Conservation (phyloP, 192 early-diverging fungal species). For the Globomyces pollinis-pini region DNA sequence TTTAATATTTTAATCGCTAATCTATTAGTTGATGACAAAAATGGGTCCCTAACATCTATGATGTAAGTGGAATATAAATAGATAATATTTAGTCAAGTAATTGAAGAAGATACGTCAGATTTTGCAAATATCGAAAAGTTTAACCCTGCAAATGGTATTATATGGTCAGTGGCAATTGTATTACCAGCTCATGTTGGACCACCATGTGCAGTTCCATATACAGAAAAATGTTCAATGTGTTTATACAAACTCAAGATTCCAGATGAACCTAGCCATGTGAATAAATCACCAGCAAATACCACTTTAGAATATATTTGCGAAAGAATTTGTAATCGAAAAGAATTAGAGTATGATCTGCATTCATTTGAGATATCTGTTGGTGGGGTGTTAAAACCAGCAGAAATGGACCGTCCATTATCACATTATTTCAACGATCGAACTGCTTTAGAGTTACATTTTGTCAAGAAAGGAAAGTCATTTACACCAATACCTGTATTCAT, state of each 20-base stretch:
- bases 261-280: neutral
- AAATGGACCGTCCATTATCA: conserved; percentile 38
- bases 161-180: neutral
- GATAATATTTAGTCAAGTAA: neutral
- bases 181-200: neutral
- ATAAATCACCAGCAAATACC: neutral
- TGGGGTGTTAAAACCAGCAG: conserved; percentile 5
- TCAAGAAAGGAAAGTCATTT: conserved; percentile 43
- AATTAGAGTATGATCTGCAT: neutral
- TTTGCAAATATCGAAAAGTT: neutral
- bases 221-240: neutral
- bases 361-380: neutral
- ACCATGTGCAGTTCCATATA: neutral
- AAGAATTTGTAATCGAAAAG: conserved; percentile 4
- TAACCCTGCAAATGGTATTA: conserved; percentile 1
- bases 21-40: no score
- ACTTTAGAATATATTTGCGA: conserved; percentile 7
- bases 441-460: conserved; percentile 29
- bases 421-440: conserved; percentile 23
- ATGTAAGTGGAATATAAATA: neutral
- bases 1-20: no score
- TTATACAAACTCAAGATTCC: neutral
- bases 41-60: no score
- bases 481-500: conserved; percentile 38
- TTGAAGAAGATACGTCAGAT: neutral